Percentiles rank a stretch among this genome's conserved stretches.
Evolutionary conservation across 2,329 filamentous ascomycete species (phyloP).

Genomic region (Botrytis pseudocinerea): DNA sequence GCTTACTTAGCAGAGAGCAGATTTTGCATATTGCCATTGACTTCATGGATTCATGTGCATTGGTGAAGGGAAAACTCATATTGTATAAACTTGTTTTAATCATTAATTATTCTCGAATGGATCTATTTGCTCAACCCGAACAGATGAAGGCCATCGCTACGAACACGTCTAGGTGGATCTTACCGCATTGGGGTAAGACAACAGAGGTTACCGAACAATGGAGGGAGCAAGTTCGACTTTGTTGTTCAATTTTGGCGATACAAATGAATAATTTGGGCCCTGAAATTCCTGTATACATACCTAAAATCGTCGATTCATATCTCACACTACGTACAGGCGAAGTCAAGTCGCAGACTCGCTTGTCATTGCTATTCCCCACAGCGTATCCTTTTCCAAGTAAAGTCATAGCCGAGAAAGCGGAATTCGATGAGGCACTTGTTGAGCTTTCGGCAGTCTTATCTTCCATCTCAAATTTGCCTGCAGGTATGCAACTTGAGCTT

Average conservation of each 20-base stretch:
- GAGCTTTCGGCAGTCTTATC: conserved; percentile 88
- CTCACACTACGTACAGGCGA: conserved; percentile 65
- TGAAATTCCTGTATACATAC: conserved; percentile 84
- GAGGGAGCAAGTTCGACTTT: conserved; percentile 88
- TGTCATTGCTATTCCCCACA: conserved; percentile 88
- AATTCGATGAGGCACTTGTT: conserved; percentile 82
- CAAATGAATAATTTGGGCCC: conserved; percentile 77
- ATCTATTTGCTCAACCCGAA: conserved; percentile 77
- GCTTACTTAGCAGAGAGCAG: conserved; percentile 76
- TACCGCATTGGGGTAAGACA: conserved; percentile 85
- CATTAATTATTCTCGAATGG: conserved; percentile 82
- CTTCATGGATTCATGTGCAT: conserved; percentile 87
- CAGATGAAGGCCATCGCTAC: conserved; percentile 72
- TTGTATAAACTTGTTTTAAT: conserved; percentile 91
- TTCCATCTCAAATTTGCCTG: conserved; percentile 72
- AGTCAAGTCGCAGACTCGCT: conserved; percentile 57
- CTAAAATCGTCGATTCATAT: conserved; percentile 89
- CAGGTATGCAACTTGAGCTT: conserved; percentile 73
- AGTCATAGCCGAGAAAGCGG: conserved; percentile 56
- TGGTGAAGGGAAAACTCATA: conserved; percentile 86
- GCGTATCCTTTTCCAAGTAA: conserved; percentile 85
- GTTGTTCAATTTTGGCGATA: conserved; percentile 87
- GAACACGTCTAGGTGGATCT: conserved; percentile 87
- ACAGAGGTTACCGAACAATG: conserved; percentile 78
- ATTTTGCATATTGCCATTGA: conserved; percentile 89